Base-by-base conservation (phyloP, 176 grass and related monocot species). In the Cenchrus purpureus region DNA sequence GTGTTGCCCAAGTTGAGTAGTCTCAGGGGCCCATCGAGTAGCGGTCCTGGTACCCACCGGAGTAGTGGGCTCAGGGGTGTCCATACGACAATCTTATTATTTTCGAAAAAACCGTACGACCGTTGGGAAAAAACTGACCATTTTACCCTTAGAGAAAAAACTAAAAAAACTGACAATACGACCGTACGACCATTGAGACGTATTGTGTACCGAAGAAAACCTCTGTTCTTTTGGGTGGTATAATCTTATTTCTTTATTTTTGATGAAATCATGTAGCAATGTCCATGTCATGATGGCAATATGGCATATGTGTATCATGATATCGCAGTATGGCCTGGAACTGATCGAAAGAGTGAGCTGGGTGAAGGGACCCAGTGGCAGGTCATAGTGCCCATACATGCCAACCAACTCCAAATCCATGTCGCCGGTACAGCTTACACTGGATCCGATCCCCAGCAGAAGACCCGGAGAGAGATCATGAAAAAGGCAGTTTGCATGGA, bases 361-460 rank as follows among this genome's bases (percentile, higher is more conserved):
- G 59, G 57, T 7, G 12, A 20, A 79, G 49, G 82, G 65, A 19
- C 59, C 80, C 49, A 59, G 16, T 71, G 65, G 79, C 79, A 74
- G 67, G 42, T 65, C 20, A 80, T 60, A 56, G 81, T 22, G 78
- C 51, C 37, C 71, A 40, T 40, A 40, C 49, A 55, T 79, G 76
- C 82, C 87, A 78, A 72, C 81, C 67, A 79, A 79, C 70, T 66
- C 71, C 80, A 44, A 31, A 49, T 72, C 67, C 81, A 79, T 88
- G 81, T 79, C 87, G 61, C 49, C 87, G 62, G 20, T 59, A 29
- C n/a, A 84, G 59, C 81, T 79, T 79, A 79, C 87, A 79, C 4
- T 58, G 67, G 67, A 71, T 79, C 74, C 32, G 74, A 69, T 84
- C 80, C 65, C 71, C 46, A 8, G 81, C 74, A 66, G 48, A 73